Conservation (phyloP, 139 green algal genomes). For the Coccomyxa sp. region DNA sequence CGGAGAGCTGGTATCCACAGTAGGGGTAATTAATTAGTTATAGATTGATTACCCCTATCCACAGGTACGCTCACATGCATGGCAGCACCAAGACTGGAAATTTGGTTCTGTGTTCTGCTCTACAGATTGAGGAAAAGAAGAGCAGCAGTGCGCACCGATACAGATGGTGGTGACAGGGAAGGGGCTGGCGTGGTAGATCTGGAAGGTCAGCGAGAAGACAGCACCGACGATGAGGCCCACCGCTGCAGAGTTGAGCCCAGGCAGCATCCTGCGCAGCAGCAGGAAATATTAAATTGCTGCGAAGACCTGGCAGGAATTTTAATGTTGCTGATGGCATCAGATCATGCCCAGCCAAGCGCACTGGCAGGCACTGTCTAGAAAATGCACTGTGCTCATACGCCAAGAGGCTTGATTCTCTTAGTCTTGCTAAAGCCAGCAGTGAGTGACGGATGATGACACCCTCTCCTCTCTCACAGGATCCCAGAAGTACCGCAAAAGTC, state of each 20-base stretch:
- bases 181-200: slow-evolving; percentile 46
- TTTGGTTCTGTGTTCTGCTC: too few species aligned
- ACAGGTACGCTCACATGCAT: not conserved
- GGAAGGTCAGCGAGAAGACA: slow-evolving; percentile 76
- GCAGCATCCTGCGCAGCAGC: slow-evolving; percentile 32
- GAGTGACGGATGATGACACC: not conserved
- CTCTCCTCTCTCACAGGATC: too few species aligned
- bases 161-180: slow-evolving; percentile 61
- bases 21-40: too few species aligned
- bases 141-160: slow-evolving; percentile 38
- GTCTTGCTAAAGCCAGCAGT: not conserved
- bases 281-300: not conserved
- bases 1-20: not conserved
- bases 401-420: not conserved
- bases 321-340: not conserved
- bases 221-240: slow-evolving; percentile 85
- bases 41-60: not conserved
- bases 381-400: not conserved
- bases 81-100: too few species aligned
- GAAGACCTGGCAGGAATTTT: not conserved
- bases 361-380: too few species aligned
- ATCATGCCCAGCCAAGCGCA: not conserved
- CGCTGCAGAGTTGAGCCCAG: slow-evolving; percentile 77
- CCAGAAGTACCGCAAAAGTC: too few species aligned
- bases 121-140: too few species aligned